Evolutionary conservation across 2,329 filamentous ascomycete genomes (phyloP), one percentile per base, ranked within the genome.

Genomic region (Colletotrichum neosansevieriae): DNA sequence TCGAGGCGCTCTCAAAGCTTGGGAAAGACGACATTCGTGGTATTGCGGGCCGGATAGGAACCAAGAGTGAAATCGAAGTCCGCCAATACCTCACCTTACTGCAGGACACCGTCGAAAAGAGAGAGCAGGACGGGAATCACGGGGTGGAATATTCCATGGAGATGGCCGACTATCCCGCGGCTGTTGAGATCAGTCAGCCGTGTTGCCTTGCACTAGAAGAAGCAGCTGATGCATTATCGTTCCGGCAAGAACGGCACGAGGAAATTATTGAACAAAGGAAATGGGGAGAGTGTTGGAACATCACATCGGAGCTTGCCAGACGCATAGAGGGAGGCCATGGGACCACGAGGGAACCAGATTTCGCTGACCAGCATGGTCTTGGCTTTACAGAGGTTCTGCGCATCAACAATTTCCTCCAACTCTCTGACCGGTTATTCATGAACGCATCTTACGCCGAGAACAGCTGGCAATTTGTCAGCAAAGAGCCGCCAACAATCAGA

Each of bases 11-110:
- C 3, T 82, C 85, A 1, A 86, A 87, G 0, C 83, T 91, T 2
- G 93, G 93, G 0, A 85, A 82, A 58, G 85, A 89, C 72, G 82
- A 94, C 69, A 73, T 91, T 1, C 79, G 79, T 2, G 86, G 84
- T 1, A 91, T 98, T 63, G 85, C 92, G 1, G 74, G 79, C 9
- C 83, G 86, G 0, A 82, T 97, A 15, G 83, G 83, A 0, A 91
- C 88, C 38, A 98, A 98, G 79, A 91, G 89, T 66, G 86, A 89
- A 71, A 76, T 91, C 9, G 94, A 98, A 78, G 88, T 96, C 38
- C 85, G 85, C 32, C 87, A 91, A 58, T 94, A 94, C 75, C 76
- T 97, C 4, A 74, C 82, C 6, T 76, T 92, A 1, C 83, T 98
- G 5, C 82, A 89, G 10, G 80, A 84, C 19, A 84, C 82, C 1